phyloP scores from a whole-genome alignment of 1,284 basidiomycete genomes.

The Agroathelia rolfsii region DNA sequence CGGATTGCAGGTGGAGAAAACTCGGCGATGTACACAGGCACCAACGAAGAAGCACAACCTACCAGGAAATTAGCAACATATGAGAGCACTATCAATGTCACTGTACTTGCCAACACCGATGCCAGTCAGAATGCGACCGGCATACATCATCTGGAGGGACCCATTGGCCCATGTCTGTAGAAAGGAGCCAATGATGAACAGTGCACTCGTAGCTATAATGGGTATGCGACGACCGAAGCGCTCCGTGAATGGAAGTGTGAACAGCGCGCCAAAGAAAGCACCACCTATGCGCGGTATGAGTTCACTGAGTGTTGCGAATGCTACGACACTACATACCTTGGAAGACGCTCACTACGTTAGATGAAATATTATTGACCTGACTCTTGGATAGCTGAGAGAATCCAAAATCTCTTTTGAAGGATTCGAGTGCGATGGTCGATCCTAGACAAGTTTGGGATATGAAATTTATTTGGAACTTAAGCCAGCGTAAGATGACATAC shows the following conservation, averaged over 20 bases:
- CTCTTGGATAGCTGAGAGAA: slow-evolving; percentile 22
- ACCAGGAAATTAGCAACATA: too few species aligned
- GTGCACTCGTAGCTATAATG: slow-evolving; percentile 16
- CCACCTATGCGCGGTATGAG: slow-evolving; percentile 12
- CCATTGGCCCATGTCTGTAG: slow-evolving; percentile 8
- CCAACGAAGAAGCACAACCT: too few species aligned
- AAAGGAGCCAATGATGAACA: slow-evolving; percentile 23
- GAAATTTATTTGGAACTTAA: too few species aligned
- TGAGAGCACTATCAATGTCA: too few species aligned
- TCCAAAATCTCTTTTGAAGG: slow-evolving; percentile 34
- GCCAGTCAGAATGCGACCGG: too few species aligned
- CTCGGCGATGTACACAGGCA: slow-evolving; percentile 33
- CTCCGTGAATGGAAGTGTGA: too few species aligned
- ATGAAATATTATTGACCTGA: slow-evolving; percentile 26
- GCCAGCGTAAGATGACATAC: too few species aligned
- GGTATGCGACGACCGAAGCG: slow-evolving; percentile 24
- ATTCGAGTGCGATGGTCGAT: slow-evolving; percentile 28
- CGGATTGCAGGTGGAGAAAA: slow-evolving; percentile 35
- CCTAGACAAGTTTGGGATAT: slow-evolving; percentile 38
- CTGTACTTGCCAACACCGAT: too few species aligned
- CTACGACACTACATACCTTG: slow-evolving; percentile 32
- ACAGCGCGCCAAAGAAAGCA: slow-evolving; percentile 31
- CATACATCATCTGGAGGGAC: slow-evolving; percentile 21
- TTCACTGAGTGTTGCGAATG: too few species aligned
- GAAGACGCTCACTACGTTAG: slow-evolving; percentile 39